Base-by-base conservation (phyloP, 108 stramenopile species). In the Thalassiosira profunda region DNA sequence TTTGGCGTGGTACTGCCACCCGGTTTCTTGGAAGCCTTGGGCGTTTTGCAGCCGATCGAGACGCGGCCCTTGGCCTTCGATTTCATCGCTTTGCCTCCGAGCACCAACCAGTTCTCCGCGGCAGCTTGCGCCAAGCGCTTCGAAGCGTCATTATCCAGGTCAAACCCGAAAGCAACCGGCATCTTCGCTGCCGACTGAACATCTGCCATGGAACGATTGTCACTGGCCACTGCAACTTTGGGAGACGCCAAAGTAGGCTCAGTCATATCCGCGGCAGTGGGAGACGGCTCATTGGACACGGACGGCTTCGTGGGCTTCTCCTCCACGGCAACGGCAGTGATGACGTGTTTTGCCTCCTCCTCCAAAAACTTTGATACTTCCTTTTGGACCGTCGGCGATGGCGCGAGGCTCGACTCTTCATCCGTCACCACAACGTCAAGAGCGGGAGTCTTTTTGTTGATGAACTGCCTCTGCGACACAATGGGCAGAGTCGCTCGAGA, bases 151-250 rank as follows among this genome's bases (percentile, higher is more conserved):
- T 43, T 33, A 14, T 44, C 28, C 6, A 67, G 17, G 28, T 44
- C 3, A 45, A 67, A 67, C 25, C 55, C 67, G 57, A 67, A 67
- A 1, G 67, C 67, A 10, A 67, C 44, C 15, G 67, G 67, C 14
- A 67, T 52, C 51, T 28, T 52, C 5, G 29, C 47, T 11, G 38
- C 38, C 38, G 14, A 40, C 47, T 48, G 7, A 9, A 14, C 47
- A n/a, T 23, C 47, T n/a, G n/a, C n/a, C n/a, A n/a, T n/a, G n/a
- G n/a, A n/a, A n/a, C n/a, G n/a, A n/a, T n/a, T n/a, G 24, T 48
- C 17, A 26, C 11, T 48, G 24, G 47, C 17, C 47, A 26, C 47
- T 8, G 2, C 12, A 2, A 2, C 47, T 48, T 48, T 48, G 18
- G 2, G 2, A 8, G 47, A 28, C 51, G 29, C 28, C 5, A 31